Conservation (phyloP, 2,329 filamentous ascomycete species). For the Microsporum audouinii region DNA sequence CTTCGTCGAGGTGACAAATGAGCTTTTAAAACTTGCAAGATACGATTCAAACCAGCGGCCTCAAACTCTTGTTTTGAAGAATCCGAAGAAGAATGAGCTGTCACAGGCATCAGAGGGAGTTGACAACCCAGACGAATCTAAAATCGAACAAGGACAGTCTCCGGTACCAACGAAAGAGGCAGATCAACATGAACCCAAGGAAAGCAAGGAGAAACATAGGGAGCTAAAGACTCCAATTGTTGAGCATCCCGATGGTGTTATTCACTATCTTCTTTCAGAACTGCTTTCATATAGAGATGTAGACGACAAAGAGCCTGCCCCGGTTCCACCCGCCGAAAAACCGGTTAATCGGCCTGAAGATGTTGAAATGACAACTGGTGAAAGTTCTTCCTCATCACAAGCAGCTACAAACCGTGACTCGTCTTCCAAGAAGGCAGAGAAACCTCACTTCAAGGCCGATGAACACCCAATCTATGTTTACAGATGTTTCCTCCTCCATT, state of each 20-base stretch:
- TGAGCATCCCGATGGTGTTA: conserved; percentile 86
- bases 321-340: conserved; percentile 13
- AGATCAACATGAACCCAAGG: conserved; percentile 10
- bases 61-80: conserved; percentile 44
- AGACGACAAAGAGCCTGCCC: conserved; percentile 61
- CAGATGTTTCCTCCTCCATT: conserved; percentile 86
- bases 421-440: conserved; percentile 50
- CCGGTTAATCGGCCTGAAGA: conserved; percentile 30
- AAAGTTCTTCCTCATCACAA: conserved; percentile 24
- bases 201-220: conserved; percentile 43
- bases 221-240: conserved; percentile 75
- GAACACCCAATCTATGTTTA: conserved; percentile 96
- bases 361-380: conserved; percentile 40
- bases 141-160: conserved; percentile 11
- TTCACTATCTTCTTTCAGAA: conserved; percentile 89
- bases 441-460: conserved; percentile 73
- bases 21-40: conserved; percentile 62
- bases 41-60: conserved; percentile 47
- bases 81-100: conserved; percentile 26
- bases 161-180: conserved; percentile 23
- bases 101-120: conserved; percentile 21
- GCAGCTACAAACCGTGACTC: conserved; percentile 3
- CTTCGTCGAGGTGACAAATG: conserved; percentile 79
- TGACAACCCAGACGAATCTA: conserved; percentile 18
- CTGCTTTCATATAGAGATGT: conserved; percentile 85